Percentiles rank a stretch among this genome's conserved stretches.
phyloP scores from a whole-genome alignment of 352 stramenopile species.

The Phytopythium boreale region DNA sequence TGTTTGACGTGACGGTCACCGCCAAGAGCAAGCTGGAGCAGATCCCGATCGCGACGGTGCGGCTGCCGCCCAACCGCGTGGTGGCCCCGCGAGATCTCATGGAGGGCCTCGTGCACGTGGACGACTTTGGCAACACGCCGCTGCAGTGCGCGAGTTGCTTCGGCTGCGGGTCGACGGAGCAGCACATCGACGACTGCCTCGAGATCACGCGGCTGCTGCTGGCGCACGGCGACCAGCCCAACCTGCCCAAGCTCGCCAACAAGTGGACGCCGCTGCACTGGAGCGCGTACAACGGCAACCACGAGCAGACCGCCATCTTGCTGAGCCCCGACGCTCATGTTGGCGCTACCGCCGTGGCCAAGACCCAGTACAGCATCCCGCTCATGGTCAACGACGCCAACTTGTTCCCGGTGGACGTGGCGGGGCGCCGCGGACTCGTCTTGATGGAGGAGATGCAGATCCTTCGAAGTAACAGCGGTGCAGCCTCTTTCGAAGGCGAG shows the following conservation, averaged over 20 bases:
- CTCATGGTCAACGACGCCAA: constrained; percentile 51
- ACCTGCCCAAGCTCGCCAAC: constrained; percentile 61
- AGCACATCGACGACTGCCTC: constrained; percentile 62
- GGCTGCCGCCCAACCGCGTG: constrained; percentile 33
- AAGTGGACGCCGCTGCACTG: constrained; percentile 77
- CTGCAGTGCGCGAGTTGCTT: constrained; percentile 80
- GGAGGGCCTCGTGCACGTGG: constrained; percentile 40
- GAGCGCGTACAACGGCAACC: constrained; percentile 72
- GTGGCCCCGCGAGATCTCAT: constrained; percentile 48
- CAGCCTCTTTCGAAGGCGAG: too few species aligned
- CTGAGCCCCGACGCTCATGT: constrained; percentile 30
- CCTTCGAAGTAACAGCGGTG: constrained; percentile 16
- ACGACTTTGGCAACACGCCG: constrained; percentile 79
- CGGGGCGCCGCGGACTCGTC: constrained; percentile 48
- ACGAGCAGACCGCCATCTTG: constrained; percentile 55
- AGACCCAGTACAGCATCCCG: constrained; percentile 53
- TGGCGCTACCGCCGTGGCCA: constrained; percentile 10
- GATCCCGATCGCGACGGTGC: constrained; percentile 47
- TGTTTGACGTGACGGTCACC: constrained; percentile 48
- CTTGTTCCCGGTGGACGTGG: constrained; percentile 64
- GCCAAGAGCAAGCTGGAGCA: constrained; percentile 24
- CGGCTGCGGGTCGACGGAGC: constrained; percentile 54
- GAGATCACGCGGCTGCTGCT: constrained; percentile 62
- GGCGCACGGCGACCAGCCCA: constrained; percentile 61
- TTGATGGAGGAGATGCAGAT: constrained; percentile 36